phyloP scores from a whole-genome alignment of 805 yeast genomes.

The Wickerhamiella hasegawae region DNA sequence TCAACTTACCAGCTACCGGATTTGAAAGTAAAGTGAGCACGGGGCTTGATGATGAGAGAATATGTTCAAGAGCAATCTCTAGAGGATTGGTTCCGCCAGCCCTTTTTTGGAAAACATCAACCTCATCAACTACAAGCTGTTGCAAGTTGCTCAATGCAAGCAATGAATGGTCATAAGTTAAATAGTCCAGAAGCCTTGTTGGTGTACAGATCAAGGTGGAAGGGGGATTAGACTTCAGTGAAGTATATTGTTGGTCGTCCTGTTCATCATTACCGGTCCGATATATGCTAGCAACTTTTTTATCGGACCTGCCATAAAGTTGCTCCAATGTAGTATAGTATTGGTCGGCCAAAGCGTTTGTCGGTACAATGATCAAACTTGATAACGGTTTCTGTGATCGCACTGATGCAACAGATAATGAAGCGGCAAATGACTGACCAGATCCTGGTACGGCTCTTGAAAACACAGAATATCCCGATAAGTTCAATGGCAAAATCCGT shows the following conservation, averaged over 20 bases:
- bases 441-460: slow-evolving; percentile 19
- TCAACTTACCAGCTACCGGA: slow-evolving; percentile 1
- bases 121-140: slow-evolving; percentile 18
- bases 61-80: slow-evolving; percentile 13
- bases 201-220: slow-evolving; percentile 43
- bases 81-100: slow-evolving; percentile 10
- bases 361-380: slow-evolving; percentile 22
- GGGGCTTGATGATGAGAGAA: slow-evolving; percentile 4
- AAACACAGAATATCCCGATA: slow-evolving; percentile 18
- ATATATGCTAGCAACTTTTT: too few relatives aligned
- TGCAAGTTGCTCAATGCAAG: slow-evolving; percentile 9
- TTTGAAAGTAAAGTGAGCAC: slow-evolving; percentile 6
- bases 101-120: slow-evolving; percentile 11
- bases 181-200: slow-evolving; percentile 32
- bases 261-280: too few relatives aligned
- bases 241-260: slow-evolving; percentile 15
- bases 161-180: slow-evolving; percentile 19
- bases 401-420: slow-evolving; percentile 15
- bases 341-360: slow-evolving; percentile 21
- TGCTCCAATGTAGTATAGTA: too few relatives aligned
- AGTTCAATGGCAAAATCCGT: slow-evolving; percentile 16
- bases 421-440: slow-evolving; percentile 22
- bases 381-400: too few relatives aligned
- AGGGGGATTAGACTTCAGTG: slow-evolving; percentile 16
- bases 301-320: too few relatives aligned